Conservation (phyloP, 305 asterid genomes). For the Fraxinus dipetala region DNA sequence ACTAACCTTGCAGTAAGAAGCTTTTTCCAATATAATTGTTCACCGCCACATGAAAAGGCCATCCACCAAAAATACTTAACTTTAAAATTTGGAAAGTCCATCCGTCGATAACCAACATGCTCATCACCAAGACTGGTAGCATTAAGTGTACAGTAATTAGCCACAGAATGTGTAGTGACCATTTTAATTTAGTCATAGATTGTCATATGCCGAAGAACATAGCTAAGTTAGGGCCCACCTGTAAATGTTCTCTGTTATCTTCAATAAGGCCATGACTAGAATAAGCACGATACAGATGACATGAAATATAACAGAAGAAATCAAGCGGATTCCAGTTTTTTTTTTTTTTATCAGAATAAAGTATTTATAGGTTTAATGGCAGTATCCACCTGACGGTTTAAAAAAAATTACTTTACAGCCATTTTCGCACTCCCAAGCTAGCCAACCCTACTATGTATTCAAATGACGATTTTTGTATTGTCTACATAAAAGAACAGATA, state of each 20-base stretch:
- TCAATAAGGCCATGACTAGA: not conserved
- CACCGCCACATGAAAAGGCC: conserved; percentile 92
- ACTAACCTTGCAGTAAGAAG: conserved; percentile 76
- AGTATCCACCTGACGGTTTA: no score
- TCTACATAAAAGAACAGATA: not conserved
- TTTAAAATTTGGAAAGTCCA: conserved; percentile 60
- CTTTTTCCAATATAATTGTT: conserved; percentile 43
- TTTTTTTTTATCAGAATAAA: not conserved
- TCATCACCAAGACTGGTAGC: conserved; percentile 72
- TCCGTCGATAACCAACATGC: conserved; percentile 77
- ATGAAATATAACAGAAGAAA: not conserved
- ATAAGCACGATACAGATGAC: not conserved
- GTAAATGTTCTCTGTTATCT: not conserved
- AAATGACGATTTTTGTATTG: not conserved
- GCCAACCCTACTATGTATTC: not conserved
- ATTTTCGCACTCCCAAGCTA: not conserved
- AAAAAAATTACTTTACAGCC: not conserved
- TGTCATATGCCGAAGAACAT: conserved; percentile 18
- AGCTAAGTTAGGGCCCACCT: conserved; percentile 1
- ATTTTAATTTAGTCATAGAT: conserved; percentile 2
- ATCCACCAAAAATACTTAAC: conserved; percentile 81
- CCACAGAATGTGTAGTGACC: conserved; percentile 10
- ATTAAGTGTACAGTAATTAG: conserved; percentile 21
- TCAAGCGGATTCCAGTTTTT: not conserved
- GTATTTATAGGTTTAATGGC: not conserved